These are phyloP conservation scores for Fraxinus albicans DNA, from an alignment of 305 asterid species.

Conservation along the genomic window DNA sequence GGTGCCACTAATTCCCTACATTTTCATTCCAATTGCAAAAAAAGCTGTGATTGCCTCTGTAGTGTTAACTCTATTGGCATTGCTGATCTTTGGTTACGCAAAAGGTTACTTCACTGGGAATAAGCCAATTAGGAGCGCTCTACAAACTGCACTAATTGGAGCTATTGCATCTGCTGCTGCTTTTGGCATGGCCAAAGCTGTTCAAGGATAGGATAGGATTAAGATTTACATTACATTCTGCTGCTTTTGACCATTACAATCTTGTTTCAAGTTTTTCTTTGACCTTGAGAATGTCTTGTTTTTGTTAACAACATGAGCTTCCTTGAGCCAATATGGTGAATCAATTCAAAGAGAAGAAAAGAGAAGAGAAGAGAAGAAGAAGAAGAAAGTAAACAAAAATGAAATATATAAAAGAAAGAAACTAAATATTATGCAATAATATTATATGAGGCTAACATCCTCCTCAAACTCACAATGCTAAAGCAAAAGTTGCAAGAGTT, in stretches of 20 bases:
- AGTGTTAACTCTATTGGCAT: conserved; percentile 56
- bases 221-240: background rate
- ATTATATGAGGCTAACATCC: too few species aligned
- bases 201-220: conserved; percentile 55
- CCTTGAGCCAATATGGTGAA: too few species aligned
- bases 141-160: conserved; percentile 82
- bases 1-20: conserved; percentile 81
- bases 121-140: conserved; percentile 66
- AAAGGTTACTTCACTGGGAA: conserved; percentile 83
- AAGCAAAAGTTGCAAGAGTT: too few species aligned
- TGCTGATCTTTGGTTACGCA: conserved; percentile 73
- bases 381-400: too few species aligned
- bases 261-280: background rate
- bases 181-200: conserved; percentile 77
- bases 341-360: too few species aligned
- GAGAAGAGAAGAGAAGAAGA: too few species aligned
- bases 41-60: conserved; percentile 71
- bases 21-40: conserved; percentile 57
- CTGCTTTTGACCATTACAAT: background rate
- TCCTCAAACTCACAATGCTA: too few species aligned
- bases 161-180: conserved; percentile 98
- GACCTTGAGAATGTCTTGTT: background rate
- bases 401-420: too few species aligned
- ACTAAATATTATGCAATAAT: too few species aligned
- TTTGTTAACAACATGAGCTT: too few species aligned